Base-by-base conservation (phyloP, 805 yeast genomes). In the Sugiyamaella smithiae region DNA sequence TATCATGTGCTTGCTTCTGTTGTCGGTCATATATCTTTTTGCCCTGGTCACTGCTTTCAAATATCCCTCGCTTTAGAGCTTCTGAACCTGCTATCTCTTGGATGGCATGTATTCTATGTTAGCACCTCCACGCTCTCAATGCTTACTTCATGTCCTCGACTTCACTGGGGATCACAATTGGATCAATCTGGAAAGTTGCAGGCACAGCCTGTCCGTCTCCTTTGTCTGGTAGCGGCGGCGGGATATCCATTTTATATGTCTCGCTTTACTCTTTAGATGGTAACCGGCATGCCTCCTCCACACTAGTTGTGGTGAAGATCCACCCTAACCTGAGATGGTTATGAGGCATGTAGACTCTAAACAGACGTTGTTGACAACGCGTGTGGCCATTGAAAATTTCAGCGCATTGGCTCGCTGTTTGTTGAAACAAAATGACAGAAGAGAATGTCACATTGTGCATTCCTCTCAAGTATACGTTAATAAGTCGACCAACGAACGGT, bases 31-130 rank as follows among this genome's bases (percentile, higher is more conserved):
- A 55, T 2, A 69, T 43, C 6, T 60, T 49, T 16, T 57, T 51
- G 12, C 61, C 59, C 37, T 50, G 45, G 7, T 53, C 44, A 1
- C 57, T 55, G 1, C 57, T 40, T 17, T 66, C 62, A 47, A 60
- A 67, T 0, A 57, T 29, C 1, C 71, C 71, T 37, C 58, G 56
- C 4, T 67, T 46, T 2, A 54, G 54, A 4, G 56, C 57, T n/a
- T 57, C 33, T 0, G 57, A 41, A n/a, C 47, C 41, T 9, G 56
- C 26, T 4, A 66, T 53, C 20, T 50, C 58, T 5, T 58, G 41
- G 2, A 66, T 53, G 37, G 62, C 65, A 3, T 47, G 14, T 0
- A 60, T 56, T 35, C 38, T 35, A 35, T 4, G 19, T 35, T 16
- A 19, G 38, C 19, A 35, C 2, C 63, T 59, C 1, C 63, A 44